Evolutionary conservation across 2,329 filamentous ascomycete species (phyloP).

Genomic region (Ceratocystis destructans): DNA sequence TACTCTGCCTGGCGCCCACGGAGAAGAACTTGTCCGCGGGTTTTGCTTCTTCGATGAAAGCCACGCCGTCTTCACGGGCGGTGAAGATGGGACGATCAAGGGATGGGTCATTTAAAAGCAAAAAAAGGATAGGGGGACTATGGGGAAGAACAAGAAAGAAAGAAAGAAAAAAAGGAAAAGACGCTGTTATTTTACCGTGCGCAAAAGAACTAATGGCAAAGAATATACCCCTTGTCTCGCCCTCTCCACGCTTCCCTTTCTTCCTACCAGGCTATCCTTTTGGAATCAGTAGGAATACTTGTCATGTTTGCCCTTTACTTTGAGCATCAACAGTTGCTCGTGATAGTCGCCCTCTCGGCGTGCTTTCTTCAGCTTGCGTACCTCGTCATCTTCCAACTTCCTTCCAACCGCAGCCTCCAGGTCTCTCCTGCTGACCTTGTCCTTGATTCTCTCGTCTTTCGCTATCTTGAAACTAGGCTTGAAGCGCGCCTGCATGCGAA

Average conservation of each 20-base stretch:
- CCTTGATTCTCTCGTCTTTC: slow-evolving; percentile 69
- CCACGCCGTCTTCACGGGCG: slow-evolving; percentile 44
- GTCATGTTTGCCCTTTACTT: slow-evolving; percentile 86
- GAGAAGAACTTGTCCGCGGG: slow-evolving; percentile 47
- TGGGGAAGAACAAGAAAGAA: not conserved
- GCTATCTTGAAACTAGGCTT: slow-evolving; percentile 62
- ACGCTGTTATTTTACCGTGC: not conserved
- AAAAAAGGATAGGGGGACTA: slow-evolving; percentile 11
- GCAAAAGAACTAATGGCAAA: not conserved
- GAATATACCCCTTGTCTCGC: not conserved
- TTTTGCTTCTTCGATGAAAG: slow-evolving; percentile 51
- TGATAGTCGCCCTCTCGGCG: slow-evolving; percentile 80
- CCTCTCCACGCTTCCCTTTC: not conserved
- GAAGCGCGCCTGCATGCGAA: slow-evolving; percentile 91
- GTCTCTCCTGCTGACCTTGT: slow-evolving; percentile 77
- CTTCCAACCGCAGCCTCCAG: slow-evolving; percentile 70
- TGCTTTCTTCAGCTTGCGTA: slow-evolving; percentile 68
- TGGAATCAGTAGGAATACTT: slow-evolving; percentile 42
- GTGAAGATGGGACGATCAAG: slow-evolving; percentile 45
- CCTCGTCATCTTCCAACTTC: slow-evolving; percentile 69
- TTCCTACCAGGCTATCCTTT: not conserved
- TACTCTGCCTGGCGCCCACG: slow-evolving; percentile 48
- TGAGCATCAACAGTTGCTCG: slow-evolving; percentile 70
- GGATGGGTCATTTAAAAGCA: slow-evolving; percentile 33
- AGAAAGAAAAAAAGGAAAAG: not conserved